phyloP scores from a whole-genome alignment of 768 basidiomycete genomes.

The Ephemerocybe angulata region DNA sequence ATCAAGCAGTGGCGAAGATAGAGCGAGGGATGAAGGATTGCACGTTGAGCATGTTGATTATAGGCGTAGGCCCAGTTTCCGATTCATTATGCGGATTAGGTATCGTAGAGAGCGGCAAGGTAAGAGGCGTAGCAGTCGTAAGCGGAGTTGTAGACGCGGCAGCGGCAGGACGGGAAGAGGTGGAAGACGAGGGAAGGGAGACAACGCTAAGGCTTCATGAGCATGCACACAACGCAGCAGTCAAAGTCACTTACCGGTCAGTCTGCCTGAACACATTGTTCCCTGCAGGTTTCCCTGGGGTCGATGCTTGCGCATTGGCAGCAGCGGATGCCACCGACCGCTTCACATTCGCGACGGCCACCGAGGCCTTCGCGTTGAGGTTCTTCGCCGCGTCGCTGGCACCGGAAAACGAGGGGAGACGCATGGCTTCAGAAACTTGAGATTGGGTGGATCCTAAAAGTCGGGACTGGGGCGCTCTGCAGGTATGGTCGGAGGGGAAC shows the following conservation, averaged over 20 bases:
- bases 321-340: slow-evolving; percentile 26
- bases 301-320: slow-evolving; percentile 10
- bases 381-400: slow-evolving; percentile 40
- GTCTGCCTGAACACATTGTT: slow-evolving; percentile 37
- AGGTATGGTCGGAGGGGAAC: slow-evolving; percentile 70
- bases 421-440: no score
- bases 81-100: slow-evolving; percentile 19
- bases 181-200: slow-evolving; percentile 18
- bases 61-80: slow-evolving; percentile 36
- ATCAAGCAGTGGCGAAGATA: slow-evolving; percentile 65
- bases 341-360: slow-evolving; percentile 26
- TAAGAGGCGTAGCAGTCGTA: slow-evolving; percentile 7
- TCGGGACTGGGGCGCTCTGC: slow-evolving; percentile 22
- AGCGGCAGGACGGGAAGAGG: slow-evolving; percentile 13
- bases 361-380: slow-evolving; percentile 23
- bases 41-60: slow-evolving; percentile 31
- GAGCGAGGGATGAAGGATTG: slow-evolving; percentile 63
- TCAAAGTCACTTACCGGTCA: slow-evolving; percentile 59
- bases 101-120: slow-evolving; percentile 16
- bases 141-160: slow-evolving; percentile 11
- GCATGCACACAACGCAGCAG: slow-evolving; percentile 41
- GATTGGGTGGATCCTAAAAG: background rate
- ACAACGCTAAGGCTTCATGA: slow-evolving; percentile 62
- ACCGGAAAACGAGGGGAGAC: slow-evolving; percentile 20
- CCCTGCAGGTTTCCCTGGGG: background rate